These are phyloP conservation scores for Pichia californica DNA, from an alignment of 805 yeast species.

Conservation along the genomic window DNA sequence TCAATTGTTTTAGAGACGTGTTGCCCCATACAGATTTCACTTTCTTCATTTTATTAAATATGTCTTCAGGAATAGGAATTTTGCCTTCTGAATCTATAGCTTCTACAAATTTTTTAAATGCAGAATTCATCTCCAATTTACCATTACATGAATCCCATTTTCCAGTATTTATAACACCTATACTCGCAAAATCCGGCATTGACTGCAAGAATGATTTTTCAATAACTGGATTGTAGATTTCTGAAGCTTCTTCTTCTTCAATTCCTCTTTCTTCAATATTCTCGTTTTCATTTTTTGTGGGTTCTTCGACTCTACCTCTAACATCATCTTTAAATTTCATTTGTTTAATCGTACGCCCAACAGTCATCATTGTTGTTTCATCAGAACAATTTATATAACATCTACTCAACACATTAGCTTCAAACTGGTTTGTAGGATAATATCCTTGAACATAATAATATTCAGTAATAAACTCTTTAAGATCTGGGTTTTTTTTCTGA, in stretches of 20 bases:
- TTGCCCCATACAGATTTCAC: no score
- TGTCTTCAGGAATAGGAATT: slow-evolving; percentile 2
- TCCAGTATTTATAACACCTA: slow-evolving; percentile 8
- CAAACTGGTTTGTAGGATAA: slow-evolving; percentile 33
- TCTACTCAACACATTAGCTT: slow-evolving; percentile 35
- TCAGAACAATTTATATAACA: slow-evolving; percentile 34
- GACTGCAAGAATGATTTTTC: slow-evolving; percentile 29
- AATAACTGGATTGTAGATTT: slow-evolving; percentile 29
- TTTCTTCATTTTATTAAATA: background rate
- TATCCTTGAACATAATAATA: slow-evolving; percentile 38
- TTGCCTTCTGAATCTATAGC: background rate
- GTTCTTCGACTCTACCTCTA: background rate
- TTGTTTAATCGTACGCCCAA: slow-evolving; percentile 22
- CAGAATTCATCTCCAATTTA: slow-evolving; percentile 1
- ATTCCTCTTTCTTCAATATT: background rate
- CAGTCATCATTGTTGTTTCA: slow-evolving; percentile 22
- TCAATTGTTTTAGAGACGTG: no score
- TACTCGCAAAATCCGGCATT: slow-evolving; percentile 20
- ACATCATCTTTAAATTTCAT: slow-evolving; percentile 21
- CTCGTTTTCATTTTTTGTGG: background rate
- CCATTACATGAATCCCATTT: slow-evolving; percentile 2
- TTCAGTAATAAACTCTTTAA: slow-evolving; percentile 1
- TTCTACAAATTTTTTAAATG: slow-evolving; percentile 1
- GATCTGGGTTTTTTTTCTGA: background rate
- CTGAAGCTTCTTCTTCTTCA: slow-evolving; percentile 10